A percentile compares a stretch with the other conserved stretches of the same genome.
Conservation (phyloP, 768 basidiomycete species). For the Daedaleopsis sinensis region DNA sequence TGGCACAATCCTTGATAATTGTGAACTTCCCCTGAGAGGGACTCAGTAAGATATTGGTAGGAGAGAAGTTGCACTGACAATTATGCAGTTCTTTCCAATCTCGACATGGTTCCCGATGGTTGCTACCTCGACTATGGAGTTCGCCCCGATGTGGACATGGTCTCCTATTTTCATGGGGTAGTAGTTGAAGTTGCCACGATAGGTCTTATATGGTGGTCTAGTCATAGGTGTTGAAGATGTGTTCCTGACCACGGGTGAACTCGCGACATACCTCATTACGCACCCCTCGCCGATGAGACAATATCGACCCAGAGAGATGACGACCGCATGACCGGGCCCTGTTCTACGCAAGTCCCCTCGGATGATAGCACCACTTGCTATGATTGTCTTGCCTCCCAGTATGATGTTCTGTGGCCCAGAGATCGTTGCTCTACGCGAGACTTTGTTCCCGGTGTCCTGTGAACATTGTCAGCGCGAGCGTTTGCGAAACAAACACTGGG, state of each 20-base stretch:
- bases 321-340: constrained; percentile 90
- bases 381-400: constrained; percentile 95
- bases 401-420: constrained; percentile 96
- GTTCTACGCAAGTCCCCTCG: constrained; percentile 91
- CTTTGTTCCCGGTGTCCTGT: constrained; percentile 95
- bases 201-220: constrained; percentile 88
- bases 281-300: constrained; percentile 89
- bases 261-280: constrained; percentile 67
- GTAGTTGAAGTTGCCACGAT: constrained; percentile 91
- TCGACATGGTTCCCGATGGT: constrained; percentile 93
- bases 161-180: constrained; percentile 98
- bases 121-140: constrained; percentile 89
- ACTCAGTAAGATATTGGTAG: not conserved
- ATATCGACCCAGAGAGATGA: constrained; percentile 91
- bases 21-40: constrained; percentile 87
- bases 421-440: constrained; percentile 88
- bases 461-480: not conserved
- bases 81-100: constrained; percentile 94
- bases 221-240: not conserved
- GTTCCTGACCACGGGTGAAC: not conserved
- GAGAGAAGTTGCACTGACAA: constrained; percentile 54
- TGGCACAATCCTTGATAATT: constrained; percentile 94
- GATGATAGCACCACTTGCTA: constrained; percentile 86
- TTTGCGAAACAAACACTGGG: not conserved
- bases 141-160: constrained; percentile 92